Conservation (phyloP, 1,284 basidiomycete species). For the Rhodotorula sp. region DNA sequence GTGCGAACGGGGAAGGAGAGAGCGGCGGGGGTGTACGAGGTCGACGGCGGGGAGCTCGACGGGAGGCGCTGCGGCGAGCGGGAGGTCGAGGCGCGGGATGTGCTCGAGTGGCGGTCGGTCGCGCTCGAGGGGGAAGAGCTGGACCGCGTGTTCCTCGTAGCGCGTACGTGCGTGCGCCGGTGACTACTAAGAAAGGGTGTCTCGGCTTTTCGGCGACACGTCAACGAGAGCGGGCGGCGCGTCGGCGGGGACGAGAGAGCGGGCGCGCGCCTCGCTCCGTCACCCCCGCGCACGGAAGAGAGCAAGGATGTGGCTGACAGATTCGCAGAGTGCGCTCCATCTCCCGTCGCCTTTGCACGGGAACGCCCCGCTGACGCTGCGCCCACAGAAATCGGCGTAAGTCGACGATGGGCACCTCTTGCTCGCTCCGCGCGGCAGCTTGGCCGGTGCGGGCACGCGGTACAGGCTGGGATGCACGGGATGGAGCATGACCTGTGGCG, state of each 20-base stretch:
- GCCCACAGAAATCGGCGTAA: constrained; percentile 71
- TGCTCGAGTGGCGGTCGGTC: constrained; percentile 40
- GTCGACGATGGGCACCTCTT: not conserved
- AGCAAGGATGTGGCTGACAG: constrained; percentile 66
- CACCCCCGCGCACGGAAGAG: not conserved
- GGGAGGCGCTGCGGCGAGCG: constrained; percentile 11
- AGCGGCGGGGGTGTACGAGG: constrained; percentile 11
- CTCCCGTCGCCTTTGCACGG: not conserved
- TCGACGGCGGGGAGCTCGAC: not conserved
- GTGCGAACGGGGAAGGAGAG: not conserved
- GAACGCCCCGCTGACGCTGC: not conserved
- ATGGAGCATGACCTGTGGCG: too few species aligned
- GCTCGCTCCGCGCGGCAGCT: not conserved
- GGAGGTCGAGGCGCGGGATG: constrained; percentile 25
- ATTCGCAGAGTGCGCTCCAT: constrained; percentile 62
- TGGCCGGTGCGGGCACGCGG: not conserved
- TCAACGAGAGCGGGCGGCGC: not conserved
- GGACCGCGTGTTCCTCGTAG: constrained; percentile 40
- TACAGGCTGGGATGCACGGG: too few species aligned
- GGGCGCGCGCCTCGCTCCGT: not conserved
- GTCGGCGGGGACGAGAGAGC: not conserved
- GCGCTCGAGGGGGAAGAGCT: constrained; percentile 27
- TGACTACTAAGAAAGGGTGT: not conserved
- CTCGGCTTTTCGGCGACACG: not conserved
- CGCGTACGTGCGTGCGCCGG: constrained; percentile 7